phyloP scores from a whole-genome alignment of 1,284 basidiomycete species.

The Pseudozyma sp. region DNA sequence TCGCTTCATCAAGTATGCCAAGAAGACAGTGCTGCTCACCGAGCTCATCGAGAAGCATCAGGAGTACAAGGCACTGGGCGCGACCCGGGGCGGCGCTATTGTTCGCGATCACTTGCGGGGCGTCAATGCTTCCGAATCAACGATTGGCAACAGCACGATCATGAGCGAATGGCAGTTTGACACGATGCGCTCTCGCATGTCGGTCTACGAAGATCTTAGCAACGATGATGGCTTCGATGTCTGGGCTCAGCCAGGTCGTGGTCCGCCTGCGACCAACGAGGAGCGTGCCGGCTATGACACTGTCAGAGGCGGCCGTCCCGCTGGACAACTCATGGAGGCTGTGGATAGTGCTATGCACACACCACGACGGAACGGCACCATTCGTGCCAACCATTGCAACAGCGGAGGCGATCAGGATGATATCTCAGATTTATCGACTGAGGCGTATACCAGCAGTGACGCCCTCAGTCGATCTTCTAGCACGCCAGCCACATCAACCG shows the following conservation, averaged over 20 bases:
- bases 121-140: constrained; percentile 41
- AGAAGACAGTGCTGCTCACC: constrained; percentile 81
- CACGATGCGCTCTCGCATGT: constrained; percentile 77
- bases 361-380: constrained; percentile 31
- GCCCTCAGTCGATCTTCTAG: constrained; percentile 43
- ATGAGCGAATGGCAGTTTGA: constrained; percentile 96
- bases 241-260: constrained; percentile 58
- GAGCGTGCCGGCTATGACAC: constrained; percentile 66
- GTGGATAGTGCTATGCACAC: constrained; percentile 52
- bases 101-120: constrained; percentile 53
- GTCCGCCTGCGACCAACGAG: constrained; percentile 64
- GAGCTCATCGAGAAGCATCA: constrained; percentile 79
- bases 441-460: constrained; percentile 40
- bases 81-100: constrained; percentile 49
- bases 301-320: constrained; percentile 53
- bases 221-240: constrained; percentile 71
- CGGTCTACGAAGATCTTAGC: constrained; percentile 73
- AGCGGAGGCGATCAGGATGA: constrained; percentile 38
- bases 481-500: constrained; percentile 56
- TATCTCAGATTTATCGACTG: constrained; percentile 38
- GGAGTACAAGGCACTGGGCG: constrained; percentile 64
- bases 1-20: constrained; percentile 85
- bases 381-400: constrained; percentile 18
- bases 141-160: constrained; percentile 73
- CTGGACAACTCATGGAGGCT: constrained; percentile 51